Evolutionary conservation across 1,284 basidiomycete genomes (phyloP).

Genomic region (Malassezia obtusa): DNA sequence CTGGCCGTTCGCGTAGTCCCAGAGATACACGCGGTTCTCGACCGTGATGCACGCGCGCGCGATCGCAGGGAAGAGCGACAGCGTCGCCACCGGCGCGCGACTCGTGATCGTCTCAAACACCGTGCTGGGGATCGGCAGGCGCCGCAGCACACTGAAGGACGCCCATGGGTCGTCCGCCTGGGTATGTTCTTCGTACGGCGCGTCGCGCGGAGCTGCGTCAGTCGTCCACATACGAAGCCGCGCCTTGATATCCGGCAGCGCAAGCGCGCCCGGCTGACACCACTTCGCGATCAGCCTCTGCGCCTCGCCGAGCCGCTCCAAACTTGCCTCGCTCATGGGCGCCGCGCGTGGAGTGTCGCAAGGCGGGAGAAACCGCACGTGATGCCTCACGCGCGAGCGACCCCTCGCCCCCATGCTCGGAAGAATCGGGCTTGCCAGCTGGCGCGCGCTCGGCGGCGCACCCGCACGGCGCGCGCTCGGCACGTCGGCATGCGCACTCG

Average conservation of each 20-base stretch:
- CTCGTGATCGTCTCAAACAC: slow-evolving; percentile 38
- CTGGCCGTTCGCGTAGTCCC: slow-evolving; percentile 89
- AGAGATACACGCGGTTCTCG: slow-evolving; percentile 85
- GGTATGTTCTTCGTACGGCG: slow-evolving; percentile 33
- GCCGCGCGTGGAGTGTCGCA: background rate
- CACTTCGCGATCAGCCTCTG: slow-evolving; percentile 14
- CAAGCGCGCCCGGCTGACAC: slow-evolving; percentile 16
- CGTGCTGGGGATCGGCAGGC: slow-evolving; percentile 30
- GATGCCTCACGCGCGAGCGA: background rate
- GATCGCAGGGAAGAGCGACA: slow-evolving; percentile 79
- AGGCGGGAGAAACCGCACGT: background rate
- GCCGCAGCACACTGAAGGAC: slow-evolving; percentile 29
- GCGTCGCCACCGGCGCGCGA: slow-evolving; percentile 31
- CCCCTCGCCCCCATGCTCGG: background rate
- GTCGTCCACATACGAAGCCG: slow-evolving; percentile 11
- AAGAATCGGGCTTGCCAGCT: background rate
- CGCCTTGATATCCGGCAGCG: slow-evolving; percentile 16
- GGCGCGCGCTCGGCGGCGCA: background rate
- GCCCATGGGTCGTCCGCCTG: slow-evolving; percentile 31
- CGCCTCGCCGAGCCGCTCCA: slow-evolving; percentile 13
- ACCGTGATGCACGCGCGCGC: slow-evolving; percentile 91
- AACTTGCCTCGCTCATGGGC: slow-evolving; percentile 9
- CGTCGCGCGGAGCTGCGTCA: slow-evolving; percentile 29
- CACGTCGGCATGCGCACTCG: background rate
- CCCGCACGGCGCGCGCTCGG: background rate